Evolutionary conservation across 805 yeast species (phyloP).

Genomic region (Nematodospora valgi): DNA sequence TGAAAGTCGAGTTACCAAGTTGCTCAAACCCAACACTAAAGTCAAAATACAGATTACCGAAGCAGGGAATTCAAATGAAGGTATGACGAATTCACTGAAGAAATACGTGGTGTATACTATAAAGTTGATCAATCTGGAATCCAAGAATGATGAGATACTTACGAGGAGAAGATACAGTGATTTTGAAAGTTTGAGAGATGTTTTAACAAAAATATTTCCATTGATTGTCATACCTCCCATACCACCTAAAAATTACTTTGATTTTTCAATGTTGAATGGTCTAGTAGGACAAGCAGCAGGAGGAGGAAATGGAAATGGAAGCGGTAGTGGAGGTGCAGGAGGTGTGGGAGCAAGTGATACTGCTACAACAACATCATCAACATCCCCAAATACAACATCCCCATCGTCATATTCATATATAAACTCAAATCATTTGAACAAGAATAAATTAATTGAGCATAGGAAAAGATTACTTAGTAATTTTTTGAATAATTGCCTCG

Average conservation of each 20-base stretch:
- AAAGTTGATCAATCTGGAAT: constrained; percentile 43
- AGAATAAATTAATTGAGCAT: constrained; percentile 37
- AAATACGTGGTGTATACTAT: constrained; percentile 81
- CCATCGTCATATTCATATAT: constrained; percentile 27
- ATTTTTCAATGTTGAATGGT: constrained; percentile 29
- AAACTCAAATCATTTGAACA: constrained; percentile 39
- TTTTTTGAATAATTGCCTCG: constrained; percentile 73
- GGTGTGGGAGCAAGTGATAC: neutral
- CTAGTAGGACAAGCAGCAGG: no score
- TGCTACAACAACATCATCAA: neutral
- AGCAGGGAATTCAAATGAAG: constrained; percentile 85
- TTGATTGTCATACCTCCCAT: constrained; percentile 87
- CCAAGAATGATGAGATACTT: constrained; percentile 48
- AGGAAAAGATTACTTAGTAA: constrained; percentile 72
- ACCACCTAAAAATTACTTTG: constrained; percentile 53
- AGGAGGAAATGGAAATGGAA: no score
- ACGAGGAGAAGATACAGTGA: constrained; percentile 84
- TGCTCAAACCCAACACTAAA: constrained; percentile 27
- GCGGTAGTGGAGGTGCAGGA: constrained; percentile 3
- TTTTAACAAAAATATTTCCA: constrained; percentile 72
- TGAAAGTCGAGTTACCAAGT: constrained; percentile 34
- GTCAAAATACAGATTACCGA: constrained; percentile 54
- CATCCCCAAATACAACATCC: constrained; percentile 6
- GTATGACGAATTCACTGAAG: constrained; percentile 55
- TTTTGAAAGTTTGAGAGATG: constrained; percentile 77